Evolutionary conservation across 352 stramenopile species (phyloP), one percentile per base, ranked within the genome.

Genomic region (Phytophthora vignae): DNA sequence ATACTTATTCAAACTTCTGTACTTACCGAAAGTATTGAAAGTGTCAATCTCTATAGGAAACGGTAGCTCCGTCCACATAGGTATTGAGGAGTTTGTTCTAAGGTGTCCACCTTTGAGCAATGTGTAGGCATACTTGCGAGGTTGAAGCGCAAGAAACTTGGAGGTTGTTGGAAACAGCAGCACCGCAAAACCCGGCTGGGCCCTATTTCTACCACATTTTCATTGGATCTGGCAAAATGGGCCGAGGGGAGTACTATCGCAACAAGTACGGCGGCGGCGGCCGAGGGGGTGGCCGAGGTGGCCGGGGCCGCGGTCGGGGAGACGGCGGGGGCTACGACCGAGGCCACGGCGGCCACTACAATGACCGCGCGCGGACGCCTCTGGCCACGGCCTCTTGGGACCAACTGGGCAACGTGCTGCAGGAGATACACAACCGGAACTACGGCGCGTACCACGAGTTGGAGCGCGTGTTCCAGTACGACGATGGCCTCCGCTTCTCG

Each of bases 161-260:
- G n/a, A n/a, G n/a, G n/a, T n/a, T n/a, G n/a, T n/a, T n/a, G n/a
- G n/a, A n/a, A n/a, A n/a, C n/a, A n/a, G n/a, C n/a, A n/a, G n/a
- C n/a, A n/a, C n/a, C n/a, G 22, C 22, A 22, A 53, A 22, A 27
- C 29, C n/a, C 46, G 5, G 46, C 0, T 8, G 4, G 5, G 5
- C 40, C 46, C 46, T 29, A 27, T 53, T 53, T 53, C 46, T 53
- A 31, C n/a, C 15, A 14, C 38, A 56, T 62, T 56, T 68, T 62
- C 40, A 68, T 38, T 63, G 62, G 61, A 67, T 55, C 44, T 36
- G 27, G 15, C 33, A 19, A 60, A 72, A 95, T 95, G 88, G 88
- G 87, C n/a, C 85, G 88, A 29, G 91, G 91, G 25, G 89, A 96
- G 69, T 96, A 90, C 57, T 97, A 96, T 65, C 92, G 91, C 76